Conservation (phyloP, 139 green algal genomes). For the Coelastrella sp. region DNA sequence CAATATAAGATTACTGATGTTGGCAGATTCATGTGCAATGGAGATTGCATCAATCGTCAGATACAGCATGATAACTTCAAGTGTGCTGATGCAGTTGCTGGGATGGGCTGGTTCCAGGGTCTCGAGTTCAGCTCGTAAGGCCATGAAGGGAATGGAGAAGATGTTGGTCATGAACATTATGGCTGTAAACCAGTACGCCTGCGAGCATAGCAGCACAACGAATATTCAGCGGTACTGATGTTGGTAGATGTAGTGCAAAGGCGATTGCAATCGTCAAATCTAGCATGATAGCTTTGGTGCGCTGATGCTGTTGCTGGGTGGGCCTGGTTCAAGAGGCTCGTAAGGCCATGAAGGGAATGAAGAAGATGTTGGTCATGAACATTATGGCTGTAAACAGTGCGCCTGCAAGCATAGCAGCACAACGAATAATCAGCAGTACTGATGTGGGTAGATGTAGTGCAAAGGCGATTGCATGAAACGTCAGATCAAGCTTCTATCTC, state of each 20-base stretch:
- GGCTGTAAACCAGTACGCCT: conserved; percentile 63
- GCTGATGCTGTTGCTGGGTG: conserved; percentile 17
- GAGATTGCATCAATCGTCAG: not conserved
- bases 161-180: conserved; percentile 90
- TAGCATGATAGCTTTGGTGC: not conserved
- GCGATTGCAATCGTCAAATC: not conserved
- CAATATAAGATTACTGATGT: not conserved
- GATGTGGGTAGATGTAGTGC: not conserved
- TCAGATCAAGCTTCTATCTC: not conserved
- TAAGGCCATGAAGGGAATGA: conserved; percentile 84
- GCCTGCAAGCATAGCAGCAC: conserved; percentile 48
- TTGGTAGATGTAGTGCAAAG: not conserved
- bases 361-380: conserved; percentile 91
- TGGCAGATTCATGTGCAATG: not conserved
- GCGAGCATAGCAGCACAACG: conserved; percentile 40
- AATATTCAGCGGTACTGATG: not conserved
- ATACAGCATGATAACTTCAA: not conserved
- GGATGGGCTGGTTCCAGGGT: conserved; percentile 14
- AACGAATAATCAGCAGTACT: not conserved
- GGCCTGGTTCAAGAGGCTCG: conserved; percentile 46
- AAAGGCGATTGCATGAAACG: not conserved
- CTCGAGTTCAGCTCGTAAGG: conserved; percentile 69
- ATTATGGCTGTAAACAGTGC: conserved; percentile 74
- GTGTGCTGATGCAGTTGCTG: conserved; percentile 15
- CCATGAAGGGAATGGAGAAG: conserved; percentile 87